phyloP scores from a whole-genome alignment of 1,139 yeast genomes.

The Hyphopichia khmerensis region DNA sequence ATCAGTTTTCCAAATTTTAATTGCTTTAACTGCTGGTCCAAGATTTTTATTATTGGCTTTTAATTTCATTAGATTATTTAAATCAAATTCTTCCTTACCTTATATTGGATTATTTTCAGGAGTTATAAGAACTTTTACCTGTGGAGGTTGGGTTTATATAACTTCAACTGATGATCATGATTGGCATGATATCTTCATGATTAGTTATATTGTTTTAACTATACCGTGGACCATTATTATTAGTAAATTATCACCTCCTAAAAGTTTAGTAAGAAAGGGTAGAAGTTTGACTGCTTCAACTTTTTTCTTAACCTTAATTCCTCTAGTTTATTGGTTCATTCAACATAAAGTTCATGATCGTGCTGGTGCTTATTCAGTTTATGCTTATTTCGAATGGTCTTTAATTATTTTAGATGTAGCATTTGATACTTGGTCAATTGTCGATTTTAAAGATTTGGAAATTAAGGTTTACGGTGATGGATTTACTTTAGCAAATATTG shows the following conservation, averaged over 20 bases:
- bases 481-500: slow-evolving; percentile 3
- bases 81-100: slow-evolving; percentile 41
- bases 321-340: slow-evolving; percentile 84
- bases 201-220: slow-evolving; percentile 80
- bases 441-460: slow-evolving; percentile 63
- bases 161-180: slow-evolving; percentile 97
- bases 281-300: slow-evolving; percentile 55
- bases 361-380: slow-evolving; percentile 93
- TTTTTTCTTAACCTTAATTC: slow-evolving; percentile 72
- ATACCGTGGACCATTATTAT: slow-evolving; percentile 85
- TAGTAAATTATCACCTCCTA: slow-evolving; percentile 51
- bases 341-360: slow-evolving; percentile 87
- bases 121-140: slow-evolving; percentile 77
- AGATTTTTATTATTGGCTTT: slow-evolving; percentile 72
- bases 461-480: slow-evolving; percentile 32
- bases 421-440: slow-evolving; percentile 77
- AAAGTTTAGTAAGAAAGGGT: slow-evolving; percentile 46
- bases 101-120: slow-evolving; percentile 56
- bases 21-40: slow-evolving; percentile 82
- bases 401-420: slow-evolving; percentile 78
- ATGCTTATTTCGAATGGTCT: slow-evolving; percentile 95
- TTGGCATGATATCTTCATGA: slow-evolving; percentile 95
- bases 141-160: slow-evolving; percentile 98
- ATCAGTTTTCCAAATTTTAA: slow-evolving; percentile 81
- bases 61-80: slow-evolving; percentile 48